Base-by-base conservation (phyloP, 305 asterid species). In the Fraxinus sp. region DNA sequence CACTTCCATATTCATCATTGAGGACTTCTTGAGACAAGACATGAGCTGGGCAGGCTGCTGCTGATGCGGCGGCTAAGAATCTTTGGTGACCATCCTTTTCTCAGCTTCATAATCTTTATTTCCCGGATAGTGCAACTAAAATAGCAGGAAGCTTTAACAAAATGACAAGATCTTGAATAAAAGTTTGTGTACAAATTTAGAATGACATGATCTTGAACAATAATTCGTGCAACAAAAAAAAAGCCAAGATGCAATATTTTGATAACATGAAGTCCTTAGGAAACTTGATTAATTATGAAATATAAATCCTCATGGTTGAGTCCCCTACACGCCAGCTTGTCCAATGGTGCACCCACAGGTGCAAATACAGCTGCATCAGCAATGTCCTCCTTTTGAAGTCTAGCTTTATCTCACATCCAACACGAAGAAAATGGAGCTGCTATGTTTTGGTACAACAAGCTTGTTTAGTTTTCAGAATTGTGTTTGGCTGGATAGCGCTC, bases 21-120 rank as follows among this genome's bases (percentile, higher is more conserved):
- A 43, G 35, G 89, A 83, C 87, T 87, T 94, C 92, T 93, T 95
- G 64, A 95, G 92, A 87, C 89, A 83, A 4, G 98, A 95, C 81
- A 91, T 95, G 33, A 92, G 92, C 90, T 89, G 96, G 5, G 73
- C 20, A 6, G 73, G 33, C 36, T 79, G 46, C 49, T 78, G 91
- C 83, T 81, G 87, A 41, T 59, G 82, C 3, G 80, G 39, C 81
- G 62, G 89, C 1, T 70, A 14, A 22, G 74, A 55, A 4, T 75
- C 68, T 83, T 22, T 86, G 10, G 1, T 3, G 10, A 7, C 79
- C 9, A 41, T 6, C 72, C 86, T 85, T 75, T 77, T 84, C 86
- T 85, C 88, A 62, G 41, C 41, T 36, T 1, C 68, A 5, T 85
- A 39, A 26, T 86, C 91, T 84, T 85, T 87, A 0, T 39, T 39